phyloP scores from a whole-genome alignment of 2,329 filamentous ascomycete genomes.

The Calycina herbarum region DNA sequence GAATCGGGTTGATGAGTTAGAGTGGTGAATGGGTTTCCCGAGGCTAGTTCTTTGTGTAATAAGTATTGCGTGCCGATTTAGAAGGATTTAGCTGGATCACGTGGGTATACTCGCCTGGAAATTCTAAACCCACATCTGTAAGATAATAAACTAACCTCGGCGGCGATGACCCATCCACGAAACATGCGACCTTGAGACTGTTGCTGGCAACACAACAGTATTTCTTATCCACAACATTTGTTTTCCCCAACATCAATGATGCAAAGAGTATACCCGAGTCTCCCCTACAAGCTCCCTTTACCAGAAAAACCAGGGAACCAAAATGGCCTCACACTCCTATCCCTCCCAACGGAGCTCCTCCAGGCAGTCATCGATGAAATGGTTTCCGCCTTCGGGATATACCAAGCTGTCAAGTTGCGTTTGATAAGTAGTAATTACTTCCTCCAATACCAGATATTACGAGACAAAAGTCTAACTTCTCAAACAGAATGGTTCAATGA shows the following conservation, averaged over 20 bases:
- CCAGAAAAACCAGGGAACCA: background rate
- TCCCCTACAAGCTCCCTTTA: background rate
- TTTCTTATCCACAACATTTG: background rate
- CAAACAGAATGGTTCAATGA: constrained; percentile 5
- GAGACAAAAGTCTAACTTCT: background rate
- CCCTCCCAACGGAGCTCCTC: constrained; percentile 1
- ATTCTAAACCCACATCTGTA: background rate
- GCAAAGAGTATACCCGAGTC: constrained; percentile 5
- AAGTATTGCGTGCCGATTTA: background rate
- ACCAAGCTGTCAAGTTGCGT: constrained; percentile 3
- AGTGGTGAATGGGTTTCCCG: background rate
- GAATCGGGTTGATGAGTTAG: background rate
- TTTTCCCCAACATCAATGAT: background rate
- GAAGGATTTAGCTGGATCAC: background rate
- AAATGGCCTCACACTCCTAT: background rate
- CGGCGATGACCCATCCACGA: background rate
- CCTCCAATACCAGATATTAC: background rate
- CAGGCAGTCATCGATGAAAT: constrained; percentile 6
- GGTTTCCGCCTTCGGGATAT: background rate
- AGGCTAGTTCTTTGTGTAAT: background rate
- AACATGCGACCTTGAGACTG: background rate
- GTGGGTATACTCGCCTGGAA: background rate
- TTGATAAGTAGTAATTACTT: constrained; percentile 1
- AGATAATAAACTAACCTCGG: background rate
- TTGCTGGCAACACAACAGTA: background rate